These are phyloP conservation scores for Picochlorum sp. DNA, from an alignment of 139 green algal species.

Conservation along the genomic window DNA sequence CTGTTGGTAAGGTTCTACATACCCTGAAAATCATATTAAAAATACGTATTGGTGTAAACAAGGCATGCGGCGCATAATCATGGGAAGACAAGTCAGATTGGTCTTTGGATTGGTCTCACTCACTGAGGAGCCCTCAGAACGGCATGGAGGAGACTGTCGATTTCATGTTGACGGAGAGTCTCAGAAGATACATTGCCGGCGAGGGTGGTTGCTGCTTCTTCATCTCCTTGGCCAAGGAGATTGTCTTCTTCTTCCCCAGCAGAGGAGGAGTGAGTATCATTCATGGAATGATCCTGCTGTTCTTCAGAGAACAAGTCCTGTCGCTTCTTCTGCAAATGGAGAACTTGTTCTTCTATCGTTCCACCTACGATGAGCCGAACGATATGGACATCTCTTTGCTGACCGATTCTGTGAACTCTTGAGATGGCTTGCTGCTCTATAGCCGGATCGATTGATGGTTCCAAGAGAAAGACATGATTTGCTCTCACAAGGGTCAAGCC, in stretches of 20 bases:
- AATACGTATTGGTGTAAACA: too few relatives aligned
- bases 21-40: too few relatives aligned
- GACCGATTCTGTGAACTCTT: conserved; percentile 32
- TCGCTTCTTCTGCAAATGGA: not conserved
- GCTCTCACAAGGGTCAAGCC: conserved; percentile 2
- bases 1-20: too few relatives aligned
- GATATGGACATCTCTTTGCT: conserved; percentile 17
- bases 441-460: conserved; percentile 72
- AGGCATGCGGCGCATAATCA: too few relatives aligned
- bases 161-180: not conserved
- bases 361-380: conserved; percentile 15
- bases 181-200: not conserved
- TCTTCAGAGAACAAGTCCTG: conserved; percentile 1
- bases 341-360: not conserved
- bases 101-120: too few relatives aligned
- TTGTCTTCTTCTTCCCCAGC: not conserved
- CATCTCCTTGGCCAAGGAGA: not conserved
- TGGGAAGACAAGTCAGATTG: too few relatives aligned
- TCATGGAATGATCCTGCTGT: not conserved
- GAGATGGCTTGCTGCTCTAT: conserved; percentile 60
- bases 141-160: not conserved
- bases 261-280: not conserved
- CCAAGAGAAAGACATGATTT: conserved; percentile 55
- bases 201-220: not conserved
- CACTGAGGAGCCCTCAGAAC: not conserved